Conservation (phyloP, 495 filamentous ascomycete species). For the Viridothelium virens region DNA sequence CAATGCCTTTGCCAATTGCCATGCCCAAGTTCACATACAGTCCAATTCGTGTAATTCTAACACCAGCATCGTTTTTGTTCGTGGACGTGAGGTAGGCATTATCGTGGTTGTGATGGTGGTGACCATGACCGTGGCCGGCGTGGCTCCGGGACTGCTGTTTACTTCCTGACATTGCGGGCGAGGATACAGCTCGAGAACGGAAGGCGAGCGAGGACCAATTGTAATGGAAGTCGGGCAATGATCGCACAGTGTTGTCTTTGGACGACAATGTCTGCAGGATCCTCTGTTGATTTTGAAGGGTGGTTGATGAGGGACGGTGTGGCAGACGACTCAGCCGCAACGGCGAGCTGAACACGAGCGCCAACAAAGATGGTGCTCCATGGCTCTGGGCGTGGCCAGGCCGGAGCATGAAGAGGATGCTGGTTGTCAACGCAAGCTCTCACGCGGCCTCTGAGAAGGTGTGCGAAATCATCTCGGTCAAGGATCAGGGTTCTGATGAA, state of each 20-base stretch:
- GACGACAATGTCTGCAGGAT: background rate
- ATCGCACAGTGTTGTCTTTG: background rate
- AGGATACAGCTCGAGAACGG: background rate
- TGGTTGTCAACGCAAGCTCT: background rate
- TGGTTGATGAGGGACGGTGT: background rate
- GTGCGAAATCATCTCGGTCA: background rate
- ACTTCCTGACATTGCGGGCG: background rate
- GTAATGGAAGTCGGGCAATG: background rate
- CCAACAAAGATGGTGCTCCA: slow-evolving; percentile 4
- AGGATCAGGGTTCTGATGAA: background rate
- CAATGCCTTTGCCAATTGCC: slow-evolving; percentile 85
- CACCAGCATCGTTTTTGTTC: slow-evolving; percentile 88
- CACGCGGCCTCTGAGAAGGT: background rate
- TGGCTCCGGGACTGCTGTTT: slow-evolving; percentile 42
- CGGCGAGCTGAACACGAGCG: slow-evolving; percentile 1
- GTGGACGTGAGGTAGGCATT: slow-evolving; percentile 81
- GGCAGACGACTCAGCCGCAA: slow-evolving; percentile 1
- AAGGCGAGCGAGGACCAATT: background rate
- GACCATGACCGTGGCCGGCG: slow-evolving; percentile 45
- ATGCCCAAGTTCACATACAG: slow-evolving; percentile 87
- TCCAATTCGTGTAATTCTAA: slow-evolving; percentile 88
- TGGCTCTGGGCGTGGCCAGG: background rate
- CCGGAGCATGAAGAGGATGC: slow-evolving; percentile 4
- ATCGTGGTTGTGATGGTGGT: slow-evolving; percentile 68
- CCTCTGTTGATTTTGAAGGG: background rate